Conservation (phyloP, 2,329 filamentous ascomycete species). For the Pseudogymnoascus sp. region DNA sequence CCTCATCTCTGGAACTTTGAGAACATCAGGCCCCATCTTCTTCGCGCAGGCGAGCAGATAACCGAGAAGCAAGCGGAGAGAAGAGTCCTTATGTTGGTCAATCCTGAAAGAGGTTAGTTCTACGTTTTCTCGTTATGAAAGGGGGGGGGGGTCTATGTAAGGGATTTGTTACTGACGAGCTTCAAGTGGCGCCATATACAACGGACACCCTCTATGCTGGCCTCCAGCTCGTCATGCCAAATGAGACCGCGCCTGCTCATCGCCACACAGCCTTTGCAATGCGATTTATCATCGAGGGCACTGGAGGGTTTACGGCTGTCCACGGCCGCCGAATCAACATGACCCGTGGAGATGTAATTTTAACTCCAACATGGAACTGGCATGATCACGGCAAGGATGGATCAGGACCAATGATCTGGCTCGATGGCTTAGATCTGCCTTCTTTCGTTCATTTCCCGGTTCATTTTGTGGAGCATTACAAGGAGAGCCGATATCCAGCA, state of each 20-base stretch:
- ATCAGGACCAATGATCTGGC: slow-evolving; percentile 45
- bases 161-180: slow-evolving; percentile 21
- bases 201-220: slow-evolving; percentile 51
- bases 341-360: slow-evolving; percentile 44
- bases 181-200: slow-evolving; percentile 42
- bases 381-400: slow-evolving; percentile 54
- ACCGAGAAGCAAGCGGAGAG: slow-evolving; percentile 35
- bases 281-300: slow-evolving; percentile 50
- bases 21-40: slow-evolving; percentile 26
- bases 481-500: slow-evolving; percentile 40
- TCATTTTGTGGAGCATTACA: slow-evolving; percentile 46
- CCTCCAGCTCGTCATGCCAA: slow-evolving; percentile 47
- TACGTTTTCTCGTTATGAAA: slow-evolving; percentile 30
- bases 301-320: slow-evolving; percentile 48
- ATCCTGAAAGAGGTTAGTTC: slow-evolving; percentile 29
- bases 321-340: slow-evolving; percentile 45
- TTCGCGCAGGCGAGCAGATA: slow-evolving; percentile 29
- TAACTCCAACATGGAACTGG: slow-evolving; percentile 52
- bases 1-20: slow-evolving; percentile 35
- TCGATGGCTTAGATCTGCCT: slow-evolving; percentile 48
- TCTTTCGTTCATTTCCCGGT: slow-evolving; percentile 42
- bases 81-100: slow-evolving; percentile 35
- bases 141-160: slow-evolving; percentile 28
- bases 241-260: slow-evolving; percentile 47
- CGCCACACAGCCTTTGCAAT: slow-evolving; percentile 48